Conservation (phyloP, 2,329 filamentous ascomycete genomes). For the Aschersonia sp. region DNA sequence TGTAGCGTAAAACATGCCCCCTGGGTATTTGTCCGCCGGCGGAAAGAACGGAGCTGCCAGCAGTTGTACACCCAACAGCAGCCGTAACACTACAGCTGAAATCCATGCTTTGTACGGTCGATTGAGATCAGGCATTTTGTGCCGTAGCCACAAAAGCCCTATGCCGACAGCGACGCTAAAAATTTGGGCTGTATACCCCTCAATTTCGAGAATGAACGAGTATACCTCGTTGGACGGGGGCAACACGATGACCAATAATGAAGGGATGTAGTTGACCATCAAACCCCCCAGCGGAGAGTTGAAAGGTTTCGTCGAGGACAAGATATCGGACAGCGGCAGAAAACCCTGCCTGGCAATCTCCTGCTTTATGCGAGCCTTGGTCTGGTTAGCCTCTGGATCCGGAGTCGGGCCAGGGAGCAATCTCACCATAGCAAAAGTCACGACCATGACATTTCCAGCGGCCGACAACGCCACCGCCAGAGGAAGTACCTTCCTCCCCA, state of each 20-base stretch:
- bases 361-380: slow-evolving; percentile 52
- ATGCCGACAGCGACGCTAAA: slow-evolving; percentile 40
- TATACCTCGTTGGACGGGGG: slow-evolving; percentile 54
- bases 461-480: slow-evolving; percentile 53
- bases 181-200: slow-evolving; percentile 52
- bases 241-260: slow-evolving; percentile 48
- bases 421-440: slow-evolving; percentile 50
- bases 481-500: slow-evolving; percentile 44
- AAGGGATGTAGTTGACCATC: slow-evolving; percentile 54
- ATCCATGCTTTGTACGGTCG: slow-evolving; percentile 54
- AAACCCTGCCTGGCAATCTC: slow-evolving; percentile 60
- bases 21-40: slow-evolving; percentile 29
- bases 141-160: slow-evolving; percentile 47
- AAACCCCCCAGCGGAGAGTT: slow-evolving; percentile 53
- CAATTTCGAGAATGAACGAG: slow-evolving; percentile 58
- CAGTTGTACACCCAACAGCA: slow-evolving; percentile 37
- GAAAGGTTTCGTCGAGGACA: slow-evolving; percentile 54
- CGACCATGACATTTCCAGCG: slow-evolving; percentile 59
- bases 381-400: not conserved
- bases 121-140: slow-evolving; percentile 40
- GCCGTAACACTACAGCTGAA: slow-evolving; percentile 40
- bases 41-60: slow-evolving; percentile 49
- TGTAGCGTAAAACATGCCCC: slow-evolving; percentile 36
- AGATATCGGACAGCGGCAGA: slow-evolving; percentile 43
- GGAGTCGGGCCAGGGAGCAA: not conserved